A percentile compares a stretch with the other conserved stretches of the same genome.
phyloP scores from a whole-genome alignment of 257 asterid species.

The Solanum medicagineum region DNA sequence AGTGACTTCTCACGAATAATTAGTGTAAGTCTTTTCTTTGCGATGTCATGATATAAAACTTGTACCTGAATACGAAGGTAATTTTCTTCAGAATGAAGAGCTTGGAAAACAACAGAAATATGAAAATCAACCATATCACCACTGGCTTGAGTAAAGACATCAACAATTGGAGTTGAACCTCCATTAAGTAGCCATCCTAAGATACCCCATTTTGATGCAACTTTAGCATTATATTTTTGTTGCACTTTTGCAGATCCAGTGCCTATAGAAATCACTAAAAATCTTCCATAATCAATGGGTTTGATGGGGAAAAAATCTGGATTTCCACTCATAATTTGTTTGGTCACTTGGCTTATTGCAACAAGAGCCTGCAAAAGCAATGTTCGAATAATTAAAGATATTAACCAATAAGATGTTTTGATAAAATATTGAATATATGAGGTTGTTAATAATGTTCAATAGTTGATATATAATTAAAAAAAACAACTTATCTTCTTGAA shows the following conservation, averaged over 20 bases:
- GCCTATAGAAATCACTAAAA: conserved; percentile 41
- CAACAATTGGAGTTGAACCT: conserved; percentile 36
- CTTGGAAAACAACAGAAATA: conserved; percentile 30
- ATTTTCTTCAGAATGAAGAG: conserved; percentile 28
- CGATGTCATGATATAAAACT: neutral
- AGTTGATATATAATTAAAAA: too few species aligned
- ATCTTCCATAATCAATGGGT: conserved; percentile 22
- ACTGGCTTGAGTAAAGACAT: conserved; percentile 39
- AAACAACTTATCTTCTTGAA: neutral
- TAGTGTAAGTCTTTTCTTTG: neutral
- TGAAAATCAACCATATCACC: conserved; percentile 54
- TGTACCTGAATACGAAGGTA: conserved; percentile 49
- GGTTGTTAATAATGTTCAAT: too few species aligned
- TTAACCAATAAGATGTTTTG: neutral
- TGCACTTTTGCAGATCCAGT: conserved; percentile 38
- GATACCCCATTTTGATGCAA: conserved; percentile 43
- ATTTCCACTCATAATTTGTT: conserved; percentile 32
- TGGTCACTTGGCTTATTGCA: conserved; percentile 32
- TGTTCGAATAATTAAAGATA: too few species aligned
- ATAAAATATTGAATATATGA: too few species aligned
- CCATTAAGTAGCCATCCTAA: conserved; percentile 33
- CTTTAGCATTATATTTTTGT: conserved; percentile 20
- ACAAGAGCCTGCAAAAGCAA: conserved; percentile 19
- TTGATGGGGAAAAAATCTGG: conserved; percentile 19
- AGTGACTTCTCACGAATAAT: neutral